A percentile compares a stretch with the other conserved stretches of the same genome.
Conservation (phyloP, 495 filamentous ascomycete genomes). For the Elasticomyces elasticus region DNA sequence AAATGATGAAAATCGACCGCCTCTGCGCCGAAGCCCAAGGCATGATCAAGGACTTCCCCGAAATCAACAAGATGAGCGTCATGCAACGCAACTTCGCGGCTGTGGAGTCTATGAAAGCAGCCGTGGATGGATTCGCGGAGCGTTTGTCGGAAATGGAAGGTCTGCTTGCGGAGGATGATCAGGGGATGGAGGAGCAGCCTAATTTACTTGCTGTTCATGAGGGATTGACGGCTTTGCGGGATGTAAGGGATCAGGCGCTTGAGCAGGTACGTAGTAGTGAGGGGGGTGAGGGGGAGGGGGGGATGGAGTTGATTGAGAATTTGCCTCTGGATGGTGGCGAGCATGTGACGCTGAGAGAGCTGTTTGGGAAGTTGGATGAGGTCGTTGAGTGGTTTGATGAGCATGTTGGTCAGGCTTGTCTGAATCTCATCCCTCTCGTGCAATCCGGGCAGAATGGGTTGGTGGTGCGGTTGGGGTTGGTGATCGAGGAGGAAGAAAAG, state of each 20-base stretch:
- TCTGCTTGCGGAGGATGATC: constrained; percentile 71
- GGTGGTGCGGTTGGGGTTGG: constrained; percentile 80
- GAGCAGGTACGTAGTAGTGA: constrained; percentile 50
- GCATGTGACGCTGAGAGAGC: constrained; percentile 63
- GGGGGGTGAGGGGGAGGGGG: constrained; percentile 22
- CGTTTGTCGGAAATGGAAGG: constrained; percentile 61
- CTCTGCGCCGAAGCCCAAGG: constrained; percentile 90
- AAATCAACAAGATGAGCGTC: constrained; percentile 87
- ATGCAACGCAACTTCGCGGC: constrained; percentile 90
- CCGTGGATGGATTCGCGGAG: constrained; percentile 74
- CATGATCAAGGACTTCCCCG: constrained; percentile 93
- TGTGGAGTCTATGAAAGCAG: constrained; percentile 81
- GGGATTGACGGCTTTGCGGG: constrained; percentile 77
- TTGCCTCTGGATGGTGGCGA: constrained; percentile 44
- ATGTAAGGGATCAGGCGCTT: constrained; percentile 92
- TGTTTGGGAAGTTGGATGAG: constrained; percentile 78
- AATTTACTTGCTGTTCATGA: constrained; percentile 84
- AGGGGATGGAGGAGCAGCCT: constrained; percentile 79
- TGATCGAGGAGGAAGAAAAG: constrained; percentile 93
- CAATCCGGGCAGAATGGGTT: constrained; percentile 74
- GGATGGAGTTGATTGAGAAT: constrained; percentile 34
- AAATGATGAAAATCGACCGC: constrained; percentile 97
- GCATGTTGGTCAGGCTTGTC: constrained; percentile 74
- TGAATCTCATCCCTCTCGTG: constrained; percentile 81
- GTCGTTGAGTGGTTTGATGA: constrained; percentile 92